Conservation (phyloP, 805 yeast species). For the Cyberlindnera maritima region DNA sequence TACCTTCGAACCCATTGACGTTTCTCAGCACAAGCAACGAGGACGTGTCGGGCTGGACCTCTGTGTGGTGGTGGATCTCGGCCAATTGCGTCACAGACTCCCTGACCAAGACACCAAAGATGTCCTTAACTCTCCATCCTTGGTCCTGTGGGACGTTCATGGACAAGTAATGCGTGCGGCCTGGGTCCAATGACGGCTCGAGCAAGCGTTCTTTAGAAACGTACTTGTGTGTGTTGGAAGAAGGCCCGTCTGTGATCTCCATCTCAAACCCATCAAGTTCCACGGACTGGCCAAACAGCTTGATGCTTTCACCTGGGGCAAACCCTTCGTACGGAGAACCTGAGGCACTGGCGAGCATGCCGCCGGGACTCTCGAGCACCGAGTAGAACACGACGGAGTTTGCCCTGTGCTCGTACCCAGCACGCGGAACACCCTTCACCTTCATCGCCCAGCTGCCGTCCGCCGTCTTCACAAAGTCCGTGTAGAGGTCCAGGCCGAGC, state of each 20-base stretch:
- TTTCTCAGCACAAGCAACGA: conserved; percentile 56
- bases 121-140: conserved; percentile 76
- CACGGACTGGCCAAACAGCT: conserved; percentile 50
- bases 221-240: conserved; percentile 42
- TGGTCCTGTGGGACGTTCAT: conserved; percentile 68
- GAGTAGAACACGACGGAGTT: conserved; percentile 76
- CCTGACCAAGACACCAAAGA: conserved; percentile 65
- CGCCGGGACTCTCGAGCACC: conserved; percentile 65
- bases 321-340: conserved; percentile 27
- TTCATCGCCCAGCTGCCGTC: conserved; percentile 82
- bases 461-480: conserved; percentile 71
- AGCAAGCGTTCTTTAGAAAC: conserved; percentile 28
- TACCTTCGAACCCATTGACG: conserved; percentile 61
- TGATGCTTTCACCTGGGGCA: conserved; percentile 35
- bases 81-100: conserved; percentile 57
- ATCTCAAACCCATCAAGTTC: conserved; percentile 69
- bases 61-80: conserved; percentile 23
- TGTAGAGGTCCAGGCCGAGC: conserved; percentile 57
- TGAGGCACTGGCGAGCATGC: conserved; percentile 40
- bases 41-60: conserved; percentile 35
- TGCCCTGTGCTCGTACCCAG: conserved; percentile 44
- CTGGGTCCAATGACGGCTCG: conserved; percentile 51
- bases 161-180: conserved; percentile 61
- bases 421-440: conserved; percentile 61
- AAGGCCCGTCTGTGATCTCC: conserved; percentile 54